These are phyloP conservation scores for Verticillium nonalfalfae DNA, from an alignment of 2,329 filamentous ascomycete species.

Conservation along the genomic window DNA sequence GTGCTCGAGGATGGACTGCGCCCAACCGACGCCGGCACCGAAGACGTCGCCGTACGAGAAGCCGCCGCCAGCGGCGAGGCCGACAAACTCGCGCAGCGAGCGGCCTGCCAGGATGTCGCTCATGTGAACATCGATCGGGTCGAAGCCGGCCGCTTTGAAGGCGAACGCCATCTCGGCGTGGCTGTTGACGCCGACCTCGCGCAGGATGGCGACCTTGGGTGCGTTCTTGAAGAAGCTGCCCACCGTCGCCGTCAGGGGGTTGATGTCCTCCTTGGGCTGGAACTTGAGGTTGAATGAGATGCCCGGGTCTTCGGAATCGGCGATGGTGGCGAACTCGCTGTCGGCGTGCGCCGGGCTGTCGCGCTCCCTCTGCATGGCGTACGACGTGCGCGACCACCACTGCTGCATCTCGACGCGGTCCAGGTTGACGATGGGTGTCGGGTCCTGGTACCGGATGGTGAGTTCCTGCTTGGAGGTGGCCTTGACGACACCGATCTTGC, in stretches of 20 bases:
- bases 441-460: constrained; percentile 65
- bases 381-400: constrained; percentile 82
- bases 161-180: constrained; percentile 98
- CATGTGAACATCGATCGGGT: constrained; percentile 94
- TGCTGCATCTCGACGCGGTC: constrained; percentile 71
- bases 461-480: constrained; percentile 66
- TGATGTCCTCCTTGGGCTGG: constrained; percentile 68
- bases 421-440: constrained; percentile 58
- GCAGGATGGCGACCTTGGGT: constrained; percentile 82
- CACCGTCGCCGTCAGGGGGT: constrained; percentile 54
- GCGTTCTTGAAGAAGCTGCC: constrained; percentile 46
- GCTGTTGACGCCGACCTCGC: constrained; percentile 94
- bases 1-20: constrained; percentile 86
- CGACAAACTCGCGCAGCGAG: constrained; percentile 76
- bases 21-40: constrained; percentile 95
- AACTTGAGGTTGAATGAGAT: constrained; percentile 79
- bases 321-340: constrained; percentile 69
- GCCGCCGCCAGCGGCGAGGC: constrained; percentile 89
- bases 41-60: constrained; percentile 87
- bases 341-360: constrained; percentile 87
- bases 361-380: constrained; percentile 82
- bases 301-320: constrained; percentile 72
- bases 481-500: constrained; percentile 74
- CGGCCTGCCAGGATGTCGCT: constrained; percentile 78
- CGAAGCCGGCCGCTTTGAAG: constrained; percentile 86